Conservation (phyloP, 805 yeast species). For the Schwanniomyces sp. region DNA sequence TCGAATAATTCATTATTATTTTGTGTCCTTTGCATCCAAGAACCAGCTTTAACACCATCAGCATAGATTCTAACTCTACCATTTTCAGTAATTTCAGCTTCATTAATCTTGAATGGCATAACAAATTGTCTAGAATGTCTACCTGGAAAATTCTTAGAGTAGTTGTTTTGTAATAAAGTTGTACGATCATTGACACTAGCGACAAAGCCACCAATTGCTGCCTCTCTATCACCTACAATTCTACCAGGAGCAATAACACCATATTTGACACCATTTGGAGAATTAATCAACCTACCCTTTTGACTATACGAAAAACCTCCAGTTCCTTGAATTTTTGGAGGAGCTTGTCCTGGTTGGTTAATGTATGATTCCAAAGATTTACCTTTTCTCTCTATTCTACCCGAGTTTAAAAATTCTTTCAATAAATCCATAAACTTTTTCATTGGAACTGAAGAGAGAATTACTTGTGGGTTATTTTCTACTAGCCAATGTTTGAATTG, state of each 20-base stretch:
- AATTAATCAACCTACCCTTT: constrained; percentile 64
- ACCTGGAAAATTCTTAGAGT: constrained; percentile 38
- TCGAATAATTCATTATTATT: constrained; percentile 16
- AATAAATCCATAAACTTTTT: constrained; percentile 27
- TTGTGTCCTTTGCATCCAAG: constrained; percentile 35
- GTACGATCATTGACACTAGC: constrained; percentile 38
- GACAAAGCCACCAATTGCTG: constrained; percentile 53
- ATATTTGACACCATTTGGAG: constrained; percentile 67
- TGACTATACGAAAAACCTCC: constrained; percentile 75
- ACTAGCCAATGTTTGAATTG: constrained; percentile 58
- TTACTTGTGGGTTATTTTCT: constrained; percentile 43
- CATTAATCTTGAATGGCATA: constrained; percentile 41
- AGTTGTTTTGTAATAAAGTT: constrained; percentile 38
- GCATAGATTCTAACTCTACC: constrained; percentile 39
- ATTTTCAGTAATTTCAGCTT: constrained; percentile 35
- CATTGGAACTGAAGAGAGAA: constrained; percentile 20
- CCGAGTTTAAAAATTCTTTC: constrained; percentile 30
- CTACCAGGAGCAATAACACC: constrained; percentile 69
- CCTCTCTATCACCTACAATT: constrained; percentile 46
- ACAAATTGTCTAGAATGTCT: constrained; percentile 43
- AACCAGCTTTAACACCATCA: constrained; percentile 41
- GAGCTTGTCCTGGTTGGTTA: constrained; percentile 14
- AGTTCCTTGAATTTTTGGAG: constrained; percentile 53
- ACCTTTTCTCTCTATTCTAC: constrained; percentile 19
- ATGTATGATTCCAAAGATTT: constrained; percentile 21